Base-by-base conservation (phyloP, 345 rosid species). In the Lenwebbia sp. region DNA sequence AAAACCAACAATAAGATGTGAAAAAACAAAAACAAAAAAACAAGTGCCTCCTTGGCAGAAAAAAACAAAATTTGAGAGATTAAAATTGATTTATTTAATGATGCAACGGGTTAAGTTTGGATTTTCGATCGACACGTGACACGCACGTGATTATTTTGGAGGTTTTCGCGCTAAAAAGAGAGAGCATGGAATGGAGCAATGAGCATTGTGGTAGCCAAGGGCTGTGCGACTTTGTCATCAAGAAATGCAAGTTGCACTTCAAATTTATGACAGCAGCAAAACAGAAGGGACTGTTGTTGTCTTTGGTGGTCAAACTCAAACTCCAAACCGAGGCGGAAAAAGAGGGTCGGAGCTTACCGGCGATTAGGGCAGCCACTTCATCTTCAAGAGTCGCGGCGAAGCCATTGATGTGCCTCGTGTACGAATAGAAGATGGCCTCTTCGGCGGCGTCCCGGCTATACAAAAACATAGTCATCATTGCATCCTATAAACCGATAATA, bases 391-490 rank as follows among this genome's bases (percentile, higher is more conserved):
- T 85, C 4, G 99, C 98, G 55, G 98, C 93, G 21, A 96, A 96
- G 30, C 98, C 99, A 30, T 96, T 95, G 90, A 96, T 94, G 88
- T 96, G 91, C 65, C 91, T 92, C 25, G 92, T 90, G 91, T 95
- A 96, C 9, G 98, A 96, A 88, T 93, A 94, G 83, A 93, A 93
- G 50, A 96, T 93, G 40, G 93, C 91, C 10, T 93, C 90, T 85
- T 74, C 83, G 7, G 99, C 95, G 7, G 44, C 74, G 25, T 91
- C 94, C 30, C 85, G 87, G 65, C 96, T 96, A 92, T 26, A 58
- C 81, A 70, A 41, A 41, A 54, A 41, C 44, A 78, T 56, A 65
- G 14, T 13, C 49, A 11, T 51, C 47, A 70, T 10, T 70, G 25
- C 78, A 22, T 70, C 8, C 23, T 4, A 22, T n/a, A 5, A 12